These are phyloP conservation scores for Trypanosoma melophagium DNA, from an alignment of 208 protist genomes.

Conservation along the genomic window DNA sequence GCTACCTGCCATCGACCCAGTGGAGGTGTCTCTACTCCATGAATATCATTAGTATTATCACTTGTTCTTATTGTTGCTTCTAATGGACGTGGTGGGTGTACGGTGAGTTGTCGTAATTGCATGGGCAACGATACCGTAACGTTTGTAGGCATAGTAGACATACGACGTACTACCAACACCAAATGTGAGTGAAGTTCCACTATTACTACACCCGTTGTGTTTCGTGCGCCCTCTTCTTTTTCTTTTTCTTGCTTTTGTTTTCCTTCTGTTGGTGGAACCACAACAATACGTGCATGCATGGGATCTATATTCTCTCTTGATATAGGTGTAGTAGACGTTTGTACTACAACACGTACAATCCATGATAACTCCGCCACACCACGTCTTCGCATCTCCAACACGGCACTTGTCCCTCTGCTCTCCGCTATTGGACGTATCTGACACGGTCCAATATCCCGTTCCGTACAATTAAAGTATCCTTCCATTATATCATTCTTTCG, in stretches of 20 bases:
- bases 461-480: constrained; percentile 20
- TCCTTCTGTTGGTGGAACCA: no score
- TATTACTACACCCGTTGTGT: constrained; percentile 7
- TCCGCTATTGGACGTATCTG: not conserved
- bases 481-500: constrained; percentile 1
- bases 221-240: not conserved
- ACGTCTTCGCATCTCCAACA: constrained; percentile 37
- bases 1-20: constrained; percentile 49
- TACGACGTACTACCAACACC: constrained; percentile 66
- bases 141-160: constrained; percentile 39
- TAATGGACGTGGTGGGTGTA: constrained; percentile 39
- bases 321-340: not conserved
- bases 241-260: not conserved
- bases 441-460: constrained; percentile 11
- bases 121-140: constrained; percentile 68
- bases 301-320: constrained; percentile 53
- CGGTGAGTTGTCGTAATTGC: constrained; percentile 49
- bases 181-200: constrained; percentile 56
- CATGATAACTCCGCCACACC: constrained; percentile 69
- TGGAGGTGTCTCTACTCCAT: constrained; percentile 17
- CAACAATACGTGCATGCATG: constrained; percentile 32
- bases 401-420: constrained; percentile 32
- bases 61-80: not conserved
- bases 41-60: not conserved
- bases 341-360: constrained; percentile 44